Evolutionary conservation across 495 filamentous ascomycete species (phyloP).

Genomic region (Schizothecium vesticola): DNA sequence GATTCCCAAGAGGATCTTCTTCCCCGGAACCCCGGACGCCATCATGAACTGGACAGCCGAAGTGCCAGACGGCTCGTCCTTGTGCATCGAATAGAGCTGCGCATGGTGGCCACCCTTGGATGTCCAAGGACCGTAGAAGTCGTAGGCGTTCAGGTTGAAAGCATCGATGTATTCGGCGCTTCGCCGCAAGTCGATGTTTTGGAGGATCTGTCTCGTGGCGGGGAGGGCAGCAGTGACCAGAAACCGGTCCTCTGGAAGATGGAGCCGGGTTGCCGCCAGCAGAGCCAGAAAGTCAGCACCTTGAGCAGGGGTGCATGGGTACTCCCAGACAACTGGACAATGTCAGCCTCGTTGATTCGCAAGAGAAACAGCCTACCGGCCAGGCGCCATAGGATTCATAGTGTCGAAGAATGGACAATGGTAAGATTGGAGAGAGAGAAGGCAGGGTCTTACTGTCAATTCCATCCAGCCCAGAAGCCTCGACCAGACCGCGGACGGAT

Average conservation of each 20-base stretch:
- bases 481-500: constrained; percentile 64
- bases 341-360: constrained; percentile 6
- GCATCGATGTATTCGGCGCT: constrained; percentile 66
- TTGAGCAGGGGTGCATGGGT: constrained; percentile 63
- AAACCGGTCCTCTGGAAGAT: constrained; percentile 68
- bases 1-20: constrained; percentile 75
- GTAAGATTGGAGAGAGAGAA: constrained; percentile 4
- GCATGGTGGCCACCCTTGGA: constrained; percentile 68
- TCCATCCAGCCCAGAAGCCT: constrained; percentile 74
- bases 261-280: constrained; percentile 60
- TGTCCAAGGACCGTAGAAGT: constrained; percentile 80
- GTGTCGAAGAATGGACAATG: not conserved
- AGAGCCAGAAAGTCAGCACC: constrained; percentile 70
- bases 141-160: constrained; percentile 81
- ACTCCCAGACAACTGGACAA: constrained; percentile 80
- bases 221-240: constrained; percentile 77
- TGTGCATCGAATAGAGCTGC: constrained; percentile 62
- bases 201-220: constrained; percentile 66
- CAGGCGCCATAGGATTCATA: constrained; percentile 5
- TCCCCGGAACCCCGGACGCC: constrained; percentile 58
- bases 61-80: constrained; percentile 57
- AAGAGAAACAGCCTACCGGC: not conserved
- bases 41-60: constrained; percentile 62
- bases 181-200: constrained; percentile 66
- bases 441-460: constrained; percentile 63